phyloP scores from a whole-genome alignment of 208 protist species.

The Trypanosoma rangeli region DNA sequence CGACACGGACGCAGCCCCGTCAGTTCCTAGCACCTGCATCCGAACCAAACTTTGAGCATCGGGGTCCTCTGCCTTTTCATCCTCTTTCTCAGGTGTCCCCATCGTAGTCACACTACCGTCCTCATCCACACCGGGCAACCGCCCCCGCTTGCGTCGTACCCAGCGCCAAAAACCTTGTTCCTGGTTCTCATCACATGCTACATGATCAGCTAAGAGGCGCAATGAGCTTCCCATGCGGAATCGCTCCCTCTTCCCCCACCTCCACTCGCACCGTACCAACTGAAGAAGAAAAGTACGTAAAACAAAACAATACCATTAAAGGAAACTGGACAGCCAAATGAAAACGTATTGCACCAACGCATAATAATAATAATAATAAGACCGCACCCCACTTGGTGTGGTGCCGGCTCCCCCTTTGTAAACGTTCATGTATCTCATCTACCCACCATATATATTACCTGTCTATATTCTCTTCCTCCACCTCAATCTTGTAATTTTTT shows the following conservation, averaged over 20 bases:
- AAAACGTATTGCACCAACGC: neutral
- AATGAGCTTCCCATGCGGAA: constrained; percentile 15
- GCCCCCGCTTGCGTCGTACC: neutral
- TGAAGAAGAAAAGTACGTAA: neutral
- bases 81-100: neutral
- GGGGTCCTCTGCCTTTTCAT: neutral
- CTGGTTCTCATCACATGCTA: neutral
- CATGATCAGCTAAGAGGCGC: neutral
- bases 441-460: neutral
- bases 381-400: neutral
- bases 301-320: constrained; percentile 10
- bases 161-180: neutral
- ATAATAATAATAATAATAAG: constrained; percentile 7
- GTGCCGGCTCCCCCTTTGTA: no score
- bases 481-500: constrained; percentile 8
- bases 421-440: neutral
- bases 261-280: neutral
- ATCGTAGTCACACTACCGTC: neutral
- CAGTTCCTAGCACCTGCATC: constrained; percentile 22
- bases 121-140: neutral
- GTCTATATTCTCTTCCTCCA: constrained; percentile 23
- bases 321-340: neutral
- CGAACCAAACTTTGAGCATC: constrained; percentile 14
- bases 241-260: neutral
- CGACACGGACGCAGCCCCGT: constrained; percentile 5